These are phyloP conservation scores for Delphinella strobiligena DNA, from an alignment of 2,329 filamentous ascomycete species.

Conservation along the genomic window DNA sequence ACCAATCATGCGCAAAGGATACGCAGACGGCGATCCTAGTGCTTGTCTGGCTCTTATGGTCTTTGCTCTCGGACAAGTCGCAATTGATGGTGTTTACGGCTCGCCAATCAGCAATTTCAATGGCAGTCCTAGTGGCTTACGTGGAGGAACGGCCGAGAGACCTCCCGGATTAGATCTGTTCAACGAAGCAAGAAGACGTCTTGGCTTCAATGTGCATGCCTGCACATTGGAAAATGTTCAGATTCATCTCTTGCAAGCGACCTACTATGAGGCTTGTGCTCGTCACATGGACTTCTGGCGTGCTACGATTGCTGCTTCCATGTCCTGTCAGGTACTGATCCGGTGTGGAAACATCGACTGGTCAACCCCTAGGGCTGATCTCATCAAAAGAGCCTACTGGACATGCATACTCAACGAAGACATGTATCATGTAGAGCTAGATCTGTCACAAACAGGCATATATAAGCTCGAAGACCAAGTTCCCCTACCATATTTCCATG, in stretches of 20 bases:
- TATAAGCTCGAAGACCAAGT: constrained; percentile 41
- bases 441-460: constrained; percentile 44
- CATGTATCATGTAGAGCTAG: constrained; percentile 45
- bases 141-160: constrained; percentile 35
- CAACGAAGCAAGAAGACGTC: constrained; percentile 49
- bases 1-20: constrained; percentile 35
- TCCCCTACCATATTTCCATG: constrained; percentile 41
- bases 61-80: constrained; percentile 47
- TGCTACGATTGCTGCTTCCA: constrained; percentile 42
- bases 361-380: constrained; percentile 35
- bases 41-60: constrained; percentile 46
- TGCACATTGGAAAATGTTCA: constrained; percentile 49
- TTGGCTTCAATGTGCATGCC: constrained; percentile 45
- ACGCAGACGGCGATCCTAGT: constrained; percentile 32
- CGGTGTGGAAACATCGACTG: constrained; percentile 29
- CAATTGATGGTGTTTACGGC: constrained; percentile 39
- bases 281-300: constrained; percentile 47
- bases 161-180: constrained; percentile 49
- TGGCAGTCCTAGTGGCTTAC: constrained; percentile 39
- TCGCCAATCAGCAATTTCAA: constrained; percentile 33
- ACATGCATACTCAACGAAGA: constrained; percentile 45
- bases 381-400: constrained; percentile 46
- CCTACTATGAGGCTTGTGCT: constrained; percentile 44
- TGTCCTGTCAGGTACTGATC: constrained; percentile 42
- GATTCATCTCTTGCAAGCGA: constrained; percentile 44